Conservation (phyloP, 2,329 filamentous ascomycete species). For the Calonectria leucothoes region DNA sequence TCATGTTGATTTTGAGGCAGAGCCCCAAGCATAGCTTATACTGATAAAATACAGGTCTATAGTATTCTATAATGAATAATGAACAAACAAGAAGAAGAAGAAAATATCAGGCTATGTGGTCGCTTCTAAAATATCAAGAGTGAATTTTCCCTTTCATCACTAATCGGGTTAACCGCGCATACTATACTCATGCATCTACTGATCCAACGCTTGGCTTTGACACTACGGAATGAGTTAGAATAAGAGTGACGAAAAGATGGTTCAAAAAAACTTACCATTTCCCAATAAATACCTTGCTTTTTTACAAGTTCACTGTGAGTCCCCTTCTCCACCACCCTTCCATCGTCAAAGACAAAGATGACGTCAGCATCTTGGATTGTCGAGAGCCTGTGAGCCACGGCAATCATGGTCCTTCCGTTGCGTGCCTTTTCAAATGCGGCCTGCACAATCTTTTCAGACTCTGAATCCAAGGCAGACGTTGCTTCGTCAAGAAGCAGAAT, state of each 20-base stretch:
- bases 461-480: slow-evolving; percentile 72
- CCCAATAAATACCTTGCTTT: slow-evolving; percentile 32
- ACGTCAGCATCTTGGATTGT: slow-evolving; percentile 56
- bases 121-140: not conserved
- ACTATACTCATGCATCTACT: slow-evolving; percentile 11
- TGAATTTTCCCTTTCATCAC: not conserved
- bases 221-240: slow-evolving; percentile 27
- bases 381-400: slow-evolving; percentile 55
- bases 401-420: slow-evolving; percentile 51
- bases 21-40: not conserved
- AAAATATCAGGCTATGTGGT: not conserved
- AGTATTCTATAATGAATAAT: not conserved
- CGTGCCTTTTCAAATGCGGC: slow-evolving; percentile 60
- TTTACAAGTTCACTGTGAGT: slow-evolving; percentile 45
- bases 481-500: slow-evolving; percentile 77
- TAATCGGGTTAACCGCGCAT: too few relatives aligned
- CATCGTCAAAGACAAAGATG: slow-evolving; percentile 57
- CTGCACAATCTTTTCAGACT: slow-evolving; percentile 67
- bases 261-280: slow-evolving; percentile 30
- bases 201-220: slow-evolving; percentile 36
- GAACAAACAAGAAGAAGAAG: not conserved
- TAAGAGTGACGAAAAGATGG: not conserved
- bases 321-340: slow-evolving; percentile 55
- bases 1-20: too few relatives aligned
- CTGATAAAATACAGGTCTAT: not conserved